Percentiles rank a stretch among this genome's conserved stretches.
phyloP scores from a whole-genome alignment of 2,329 filamentous ascomycete species.

The Pleomassaria siparia region DNA sequence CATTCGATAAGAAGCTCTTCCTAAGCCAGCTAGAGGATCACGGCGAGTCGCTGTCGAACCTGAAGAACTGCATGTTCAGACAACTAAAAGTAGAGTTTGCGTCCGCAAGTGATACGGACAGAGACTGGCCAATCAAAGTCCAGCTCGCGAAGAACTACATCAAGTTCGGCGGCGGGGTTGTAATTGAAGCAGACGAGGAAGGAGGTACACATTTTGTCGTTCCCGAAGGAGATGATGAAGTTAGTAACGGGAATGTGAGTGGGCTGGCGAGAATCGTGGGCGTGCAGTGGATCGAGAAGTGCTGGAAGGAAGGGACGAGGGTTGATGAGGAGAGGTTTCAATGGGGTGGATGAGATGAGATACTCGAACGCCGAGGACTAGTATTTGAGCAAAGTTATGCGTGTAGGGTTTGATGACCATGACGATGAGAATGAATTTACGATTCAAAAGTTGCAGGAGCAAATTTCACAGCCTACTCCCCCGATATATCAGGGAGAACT shows the following conservation, averaged over 20 bases:
- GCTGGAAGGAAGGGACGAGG: constrained; percentile 76
- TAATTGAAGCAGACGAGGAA: constrained; percentile 56
- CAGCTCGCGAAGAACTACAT: constrained; percentile 60
- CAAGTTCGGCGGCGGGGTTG: constrained; percentile 67
- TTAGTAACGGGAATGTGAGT: constrained; percentile 44
- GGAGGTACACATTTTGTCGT: constrained; percentile 74
- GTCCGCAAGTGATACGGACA: constrained; percentile 4
- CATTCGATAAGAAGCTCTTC: constrained; percentile 23
- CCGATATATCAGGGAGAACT: too few species aligned
- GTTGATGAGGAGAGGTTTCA: constrained; percentile 65
- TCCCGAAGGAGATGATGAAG: constrained; percentile 45
- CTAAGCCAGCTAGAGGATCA: constrained; percentile 32
- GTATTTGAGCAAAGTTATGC: too few species aligned
- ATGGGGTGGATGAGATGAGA: constrained; percentile 32
- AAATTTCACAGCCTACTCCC: too few species aligned
- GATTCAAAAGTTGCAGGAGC: too few species aligned
- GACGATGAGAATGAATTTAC: too few species aligned
- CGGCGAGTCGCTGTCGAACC: constrained; percentile 19
- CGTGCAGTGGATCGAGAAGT: constrained; percentile 72
- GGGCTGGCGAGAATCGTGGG: constrained; percentile 70
- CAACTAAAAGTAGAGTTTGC: constrained; percentile 26
- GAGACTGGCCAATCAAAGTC: constrained; percentile 26
- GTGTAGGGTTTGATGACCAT: too few species aligned
- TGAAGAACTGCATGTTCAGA: constrained; percentile 36
- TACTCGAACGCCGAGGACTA: too few species aligned